Conservation (phyloP, 768 basidiomycete species). For the Serendipita indica region DNA sequence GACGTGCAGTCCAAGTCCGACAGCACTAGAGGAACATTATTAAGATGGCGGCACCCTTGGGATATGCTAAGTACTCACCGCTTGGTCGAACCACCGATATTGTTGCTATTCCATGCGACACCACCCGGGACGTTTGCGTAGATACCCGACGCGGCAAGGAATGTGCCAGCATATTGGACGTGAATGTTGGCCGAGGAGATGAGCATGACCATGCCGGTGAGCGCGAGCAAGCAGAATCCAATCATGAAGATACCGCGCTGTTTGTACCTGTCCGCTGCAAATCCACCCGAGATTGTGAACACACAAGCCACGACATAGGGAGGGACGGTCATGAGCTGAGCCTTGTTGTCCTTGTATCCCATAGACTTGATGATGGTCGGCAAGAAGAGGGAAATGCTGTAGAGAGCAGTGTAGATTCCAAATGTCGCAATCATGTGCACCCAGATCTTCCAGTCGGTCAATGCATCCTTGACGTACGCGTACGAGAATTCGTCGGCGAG, state of each 20-base stretch:
- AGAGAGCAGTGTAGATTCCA: slow-evolving; percentile 1
- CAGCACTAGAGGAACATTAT: not conserved
- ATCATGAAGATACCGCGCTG: slow-evolving; percentile 40
- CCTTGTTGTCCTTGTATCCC: slow-evolving; percentile 54
- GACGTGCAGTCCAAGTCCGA: not conserved
- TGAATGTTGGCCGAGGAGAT: not conserved
- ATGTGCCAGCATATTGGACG: slow-evolving; percentile 12
- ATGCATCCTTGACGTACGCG: slow-evolving; percentile 12
- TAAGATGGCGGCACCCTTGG: too few species aligned
- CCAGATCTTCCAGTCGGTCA: slow-evolving; percentile 18
- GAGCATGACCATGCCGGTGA: slow-evolving; percentile 4
- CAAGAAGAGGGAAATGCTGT: slow-evolving; percentile 45
- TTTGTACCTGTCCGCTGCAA: slow-evolving; percentile 44
- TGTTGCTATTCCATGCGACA: slow-evolving; percentile 7
- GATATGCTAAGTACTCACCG: not conserved
- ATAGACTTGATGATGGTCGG: slow-evolving; percentile 52
- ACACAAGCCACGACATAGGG: slow-evolving; percentile 58
- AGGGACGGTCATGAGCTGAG: slow-evolving; percentile 65
- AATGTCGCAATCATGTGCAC: slow-evolving; percentile 8
- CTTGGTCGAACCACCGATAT: not conserved
- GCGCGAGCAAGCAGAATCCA: not conserved
- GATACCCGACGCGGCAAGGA: slow-evolving; percentile 6
- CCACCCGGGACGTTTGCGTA: slow-evolving; percentile 5
- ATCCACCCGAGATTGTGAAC: slow-evolving; percentile 50
- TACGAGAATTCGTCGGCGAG: slow-evolving; percentile 15